Evolutionary conservation across 192 early-diverging fungal genomes (phyloP), one percentile per base, ranked within the genome.

Genomic region (Linnemannia zychae): DNA sequence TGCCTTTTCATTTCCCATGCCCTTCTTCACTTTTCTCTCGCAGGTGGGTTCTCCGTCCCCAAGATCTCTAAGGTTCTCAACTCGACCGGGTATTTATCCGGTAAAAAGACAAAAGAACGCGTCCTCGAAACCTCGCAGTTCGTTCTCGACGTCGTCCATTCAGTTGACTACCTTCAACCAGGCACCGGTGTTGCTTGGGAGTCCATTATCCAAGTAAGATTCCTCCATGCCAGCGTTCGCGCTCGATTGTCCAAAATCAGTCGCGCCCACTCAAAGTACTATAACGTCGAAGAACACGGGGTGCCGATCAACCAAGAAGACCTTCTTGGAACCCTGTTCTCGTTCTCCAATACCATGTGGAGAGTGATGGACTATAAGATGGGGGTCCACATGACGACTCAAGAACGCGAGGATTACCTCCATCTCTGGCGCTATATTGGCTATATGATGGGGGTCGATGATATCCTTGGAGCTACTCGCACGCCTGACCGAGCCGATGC

Each of bases 391-490:
- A 75, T 90, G 77, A 75, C 34, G 17, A 38, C 20, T 1, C 69
- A 88, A 46, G 88, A 90, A 48, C 86, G 76, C 1, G 79, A 86
- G 17, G 88, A 90, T 44, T 91, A 84, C 34, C 47, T 89, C 13
- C 89, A 90, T 33, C 77, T 91, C 4, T 91, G 90, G 90, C 81
- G 90, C 37, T 90, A 90, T 70, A 71, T 90, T 28, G 90, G 89
- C 34, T 75, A 87, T 48, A 52, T 91, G n/a, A 78, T 91, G 73
- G 90, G 90, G 5, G 88, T 91, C 9, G 66, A 80, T 16, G 88
- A 89, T 67, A 11, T 67, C 48, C 37, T 83, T 5, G 71, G 71
- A 0, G 75, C 37, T 3, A 67, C 66, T 20, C 40, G 11, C 2
- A 49, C 57, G 0, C 71, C 75, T 15, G 72, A 63, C 5, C n/a